Conservation (phyloP, 1,139 yeast genomes). For the Saccharomyces hybrid region DNA sequence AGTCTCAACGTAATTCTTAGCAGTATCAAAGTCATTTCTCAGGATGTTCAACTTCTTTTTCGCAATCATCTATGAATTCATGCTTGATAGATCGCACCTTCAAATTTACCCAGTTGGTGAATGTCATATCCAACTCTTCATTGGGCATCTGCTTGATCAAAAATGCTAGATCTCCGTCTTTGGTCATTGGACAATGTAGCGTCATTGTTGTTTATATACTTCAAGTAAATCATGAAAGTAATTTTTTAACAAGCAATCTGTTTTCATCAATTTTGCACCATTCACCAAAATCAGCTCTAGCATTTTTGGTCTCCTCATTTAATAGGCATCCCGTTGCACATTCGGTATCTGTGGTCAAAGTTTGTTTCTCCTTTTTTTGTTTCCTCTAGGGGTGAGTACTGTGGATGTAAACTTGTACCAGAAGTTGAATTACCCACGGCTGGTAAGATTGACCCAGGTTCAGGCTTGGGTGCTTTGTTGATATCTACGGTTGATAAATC, state of each 20-base stretch:
- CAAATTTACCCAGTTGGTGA: slow-evolving; percentile 55
- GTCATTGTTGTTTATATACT: slow-evolving; percentile 23
- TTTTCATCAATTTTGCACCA: slow-evolving; percentile 10
- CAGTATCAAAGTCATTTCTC: slow-evolving; percentile 14
- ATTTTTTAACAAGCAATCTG: slow-evolving; percentile 14
- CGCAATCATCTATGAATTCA: slow-evolving; percentile 39
- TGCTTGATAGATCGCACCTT: slow-evolving; percentile 40
- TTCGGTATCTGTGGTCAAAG: neutral
- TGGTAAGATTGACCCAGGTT: neutral
- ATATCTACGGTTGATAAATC: neutral
- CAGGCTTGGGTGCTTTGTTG: neutral
- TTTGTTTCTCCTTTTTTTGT: neutral
- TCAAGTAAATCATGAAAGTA: slow-evolving; percentile 24
- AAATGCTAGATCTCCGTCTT: slow-evolving; percentile 53
- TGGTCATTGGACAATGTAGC: slow-evolving; percentile 43
- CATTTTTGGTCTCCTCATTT: neutral
- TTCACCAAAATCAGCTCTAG: neutral
- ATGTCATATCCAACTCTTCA: slow-evolving; percentile 59
- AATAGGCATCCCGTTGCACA: neutral
- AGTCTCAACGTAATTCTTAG: slow-evolving; percentile 9
- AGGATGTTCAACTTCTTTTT: slow-evolving; percentile 37
- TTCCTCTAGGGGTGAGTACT: neutral
- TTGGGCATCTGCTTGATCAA: slow-evolving; percentile 66
- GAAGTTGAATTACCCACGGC: neutral
- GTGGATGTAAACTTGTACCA: neutral